Evolutionary conservation across 2,329 filamentous ascomycete species (phyloP), one percentile per base, ranked within the genome.

Genomic region (Pseudogymnoascus sp.): DNA sequence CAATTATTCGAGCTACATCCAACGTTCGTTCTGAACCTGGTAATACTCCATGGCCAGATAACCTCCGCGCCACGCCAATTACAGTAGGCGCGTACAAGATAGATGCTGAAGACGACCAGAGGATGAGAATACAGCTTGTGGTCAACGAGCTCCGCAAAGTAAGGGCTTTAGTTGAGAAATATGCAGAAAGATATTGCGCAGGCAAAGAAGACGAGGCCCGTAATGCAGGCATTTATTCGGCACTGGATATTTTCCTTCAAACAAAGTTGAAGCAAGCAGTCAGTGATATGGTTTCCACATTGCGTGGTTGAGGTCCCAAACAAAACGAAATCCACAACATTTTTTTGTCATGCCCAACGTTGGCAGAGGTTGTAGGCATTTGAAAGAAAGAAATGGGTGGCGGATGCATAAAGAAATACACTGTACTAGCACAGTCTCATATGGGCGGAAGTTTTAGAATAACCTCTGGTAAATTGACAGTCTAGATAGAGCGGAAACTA

Each of bases 121-220:
- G 49, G 16, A 55, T 55, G 49, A 55, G 28, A 22, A 55, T 55
- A 55, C 49, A 55, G 28, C 49, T 55, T 12, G 49, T 55, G 9
- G 49, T 33, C 9, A 55, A 55, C 28, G 49, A 55, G 49, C 49
- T 55, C 16, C 49, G 49, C n/a, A 55, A 55, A 55, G 49, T 55
- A 55, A 55, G 28, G 28, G 49, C 28, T 12, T 7, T 55, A 14
- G 49, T 55, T 22, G 49, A 55, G 28, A 55, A 55, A 55, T 55
- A 55, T 7, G 16, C 28, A 55, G 49, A 55, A 14, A 55, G 28
- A 25, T 55, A 55, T 55, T 55, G 49, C 28, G 9, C 11, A 35
- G 33, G 28, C 49, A 55, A 33, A 22, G 49, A 55, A 55, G 49
- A 33, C 5, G 49, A 55, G 5, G 49, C n/a, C 1, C 28, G 5